phyloP scores from a whole-genome alignment of 2,329 filamentous ascomycete species.

The Eurotiales sp. region DNA sequence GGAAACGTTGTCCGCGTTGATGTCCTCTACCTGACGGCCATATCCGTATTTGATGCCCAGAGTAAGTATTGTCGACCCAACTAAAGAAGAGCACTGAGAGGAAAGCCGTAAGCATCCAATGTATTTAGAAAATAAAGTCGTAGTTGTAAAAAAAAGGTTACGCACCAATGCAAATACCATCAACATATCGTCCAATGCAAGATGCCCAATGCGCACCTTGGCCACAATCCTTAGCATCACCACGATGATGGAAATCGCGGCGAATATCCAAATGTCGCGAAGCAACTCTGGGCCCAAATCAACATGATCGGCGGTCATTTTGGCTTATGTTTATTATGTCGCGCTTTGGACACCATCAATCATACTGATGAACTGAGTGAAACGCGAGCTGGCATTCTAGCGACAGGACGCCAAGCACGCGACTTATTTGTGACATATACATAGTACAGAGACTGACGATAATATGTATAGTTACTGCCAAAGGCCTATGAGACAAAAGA shows the following conservation, averaged over 20 bases:
- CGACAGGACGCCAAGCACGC: neutral
- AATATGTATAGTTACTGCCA: neutral
- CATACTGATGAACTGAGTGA: neutral
- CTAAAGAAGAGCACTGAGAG: slow-evolving; percentile 17
- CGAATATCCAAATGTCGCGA: slow-evolving; percentile 21
- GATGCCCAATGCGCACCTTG: slow-evolving; percentile 21
- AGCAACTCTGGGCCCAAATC: slow-evolving; percentile 17
- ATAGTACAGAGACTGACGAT: neutral
- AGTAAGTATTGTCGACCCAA: slow-evolving; percentile 23
- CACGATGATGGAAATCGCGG: slow-evolving; percentile 17
- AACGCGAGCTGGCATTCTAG: neutral
- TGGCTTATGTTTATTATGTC: neutral
- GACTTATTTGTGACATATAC: neutral
- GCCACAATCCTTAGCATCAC: slow-evolving; percentile 20
- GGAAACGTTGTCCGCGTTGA: slow-evolving; percentile 9
- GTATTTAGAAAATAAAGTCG: too few relatives aligned
- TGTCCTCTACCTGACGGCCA: slow-evolving; percentile 16
- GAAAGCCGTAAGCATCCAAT: neutral
- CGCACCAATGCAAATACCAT: slow-evolving; percentile 24
- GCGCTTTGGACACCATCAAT: neutral
- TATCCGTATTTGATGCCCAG: slow-evolving; percentile 20
- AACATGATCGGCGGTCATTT: too few relatives aligned
- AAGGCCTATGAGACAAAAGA: neutral
- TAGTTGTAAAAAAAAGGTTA: neutral
- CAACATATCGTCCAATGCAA: slow-evolving; percentile 22